Evolutionary conservation across 2,329 filamentous ascomycete genomes (phyloP), one percentile per base, ranked within the genome.

Genomic region (Claviceps sp.): DNA sequence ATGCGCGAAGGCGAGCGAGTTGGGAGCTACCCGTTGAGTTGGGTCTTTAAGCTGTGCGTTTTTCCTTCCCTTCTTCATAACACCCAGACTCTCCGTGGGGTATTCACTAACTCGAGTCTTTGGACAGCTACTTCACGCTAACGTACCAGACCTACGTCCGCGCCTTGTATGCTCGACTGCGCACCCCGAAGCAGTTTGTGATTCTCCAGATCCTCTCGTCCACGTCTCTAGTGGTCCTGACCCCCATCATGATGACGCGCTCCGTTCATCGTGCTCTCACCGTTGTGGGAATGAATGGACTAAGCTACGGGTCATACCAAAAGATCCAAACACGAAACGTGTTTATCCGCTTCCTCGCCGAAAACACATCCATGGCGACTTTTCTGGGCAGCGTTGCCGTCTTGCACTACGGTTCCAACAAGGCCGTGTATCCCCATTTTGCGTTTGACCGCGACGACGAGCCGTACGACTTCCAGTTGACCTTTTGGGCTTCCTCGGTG

Each of bases 61-160:
- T 11, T 48, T 18, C 47, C 47, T 14, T 8, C 5, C 14, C 13
- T 6, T 24, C 3, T 30, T 11, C 42, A 9, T 24, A 11, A 22
- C 16, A 8, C 14, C 38, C 16, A 14, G 41, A 43, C 13, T 20
- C 41, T 43, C 40, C 40, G 13, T 40, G 13, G 13, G 16, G n/a
- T 13, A 7, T 36, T n/a, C 24, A 46, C 52, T 55, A 41, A 55
- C 49, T 24, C 42, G 16, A 34, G 14, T 37, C 43, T 38, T 11
- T 13, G 5, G 30, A 24, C 57, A 79, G 76, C 47, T 84, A 83
- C 64, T 84, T 83, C 63, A 79, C 79, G 71, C 67, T 85, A 49
- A 85, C 82, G 5, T 85, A 85, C 64, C 81, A 85, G 65, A 85
- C 81, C 4, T 85, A 85, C 65, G 82, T 85, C 13, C 79, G 82